These are phyloP conservation scores for Paramecium sonneborni DNA, from an alignment of 73 alveolate genomes.

Conservation along the genomic window DNA sequence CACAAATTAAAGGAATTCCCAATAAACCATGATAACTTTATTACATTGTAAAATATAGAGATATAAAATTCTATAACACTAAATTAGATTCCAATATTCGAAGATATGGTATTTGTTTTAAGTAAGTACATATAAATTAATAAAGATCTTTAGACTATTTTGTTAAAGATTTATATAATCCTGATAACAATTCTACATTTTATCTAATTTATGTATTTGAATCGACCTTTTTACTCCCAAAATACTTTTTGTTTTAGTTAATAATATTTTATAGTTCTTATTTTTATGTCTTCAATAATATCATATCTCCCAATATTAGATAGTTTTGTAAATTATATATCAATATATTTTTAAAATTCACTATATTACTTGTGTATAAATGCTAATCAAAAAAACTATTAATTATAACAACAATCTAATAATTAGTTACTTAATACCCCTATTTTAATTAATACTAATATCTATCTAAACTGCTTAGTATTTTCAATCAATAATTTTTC, in stretches of 20 bases:
- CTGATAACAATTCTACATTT: background rate
- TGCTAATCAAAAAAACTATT: constrained; percentile 44
- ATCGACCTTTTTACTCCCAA: background rate
- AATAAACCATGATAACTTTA: constrained; percentile 48
- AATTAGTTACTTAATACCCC: background rate
- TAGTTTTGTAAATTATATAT: constrained; percentile 13
- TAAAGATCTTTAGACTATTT: constrained; percentile 10
- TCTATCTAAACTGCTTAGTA: background rate
- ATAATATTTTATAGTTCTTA: background rate
- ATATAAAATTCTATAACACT: background rate
- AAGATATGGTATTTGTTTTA: background rate
- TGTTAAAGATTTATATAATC: background rate
- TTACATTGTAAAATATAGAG: constrained; percentile 15
- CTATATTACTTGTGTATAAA: background rate
- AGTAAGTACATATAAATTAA: background rate
- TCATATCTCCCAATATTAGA: background rate
- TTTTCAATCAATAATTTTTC: background rate
- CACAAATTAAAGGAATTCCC: constrained; percentile 58
- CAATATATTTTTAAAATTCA: background rate
- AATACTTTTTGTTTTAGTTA: background rate
- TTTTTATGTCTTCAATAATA: background rate
- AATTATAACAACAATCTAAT: background rate
- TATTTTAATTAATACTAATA: background rate
- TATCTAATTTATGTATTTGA: constrained; percentile 18
- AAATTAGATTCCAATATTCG: background rate